Percentiles rank a stretch among this genome's conserved stretches.
phyloP scores from a whole-genome alignment of 768 basidiomycete species.

The Macrolepiota fuliginosa region DNA sequence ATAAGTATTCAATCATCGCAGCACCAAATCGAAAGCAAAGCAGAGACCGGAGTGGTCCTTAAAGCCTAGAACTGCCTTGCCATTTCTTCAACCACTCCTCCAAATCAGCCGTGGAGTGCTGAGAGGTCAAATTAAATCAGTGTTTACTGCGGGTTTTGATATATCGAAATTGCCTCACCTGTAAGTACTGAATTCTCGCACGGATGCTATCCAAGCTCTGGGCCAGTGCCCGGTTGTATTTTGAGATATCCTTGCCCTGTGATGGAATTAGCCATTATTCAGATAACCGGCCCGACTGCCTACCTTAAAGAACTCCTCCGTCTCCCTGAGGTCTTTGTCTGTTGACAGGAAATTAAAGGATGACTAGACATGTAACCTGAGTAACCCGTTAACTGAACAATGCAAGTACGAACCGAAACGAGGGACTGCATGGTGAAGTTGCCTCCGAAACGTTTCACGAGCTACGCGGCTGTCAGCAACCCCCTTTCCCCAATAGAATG shows the following conservation, averaged over 20 bases:
- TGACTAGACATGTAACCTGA: conserved; percentile 15
- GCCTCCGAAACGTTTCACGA: conserved; percentile 68
- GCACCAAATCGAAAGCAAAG: background rate
- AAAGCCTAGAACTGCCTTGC: conserved; percentile 18
- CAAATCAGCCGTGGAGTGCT: conserved; percentile 63
- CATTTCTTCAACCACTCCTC: conserved; percentile 49
- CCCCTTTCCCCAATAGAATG: background rate
- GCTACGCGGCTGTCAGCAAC: conserved; percentile 28
- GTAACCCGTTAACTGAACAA: background rate
- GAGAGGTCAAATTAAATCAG: background rate
- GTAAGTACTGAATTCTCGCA: conserved; percentile 57
- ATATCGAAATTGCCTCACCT: conserved; percentile 35
- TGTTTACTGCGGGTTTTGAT: background rate
- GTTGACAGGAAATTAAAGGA: conserved; percentile 53
- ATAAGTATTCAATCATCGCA: background rate
- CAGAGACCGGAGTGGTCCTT: background rate
- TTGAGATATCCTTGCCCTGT: conserved; percentile 66
- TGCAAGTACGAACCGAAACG: conserved; percentile 42
- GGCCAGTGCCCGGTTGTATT: conserved; percentile 59
- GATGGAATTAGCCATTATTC: conserved; percentile 20
- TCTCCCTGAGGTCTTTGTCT: conserved; percentile 59
- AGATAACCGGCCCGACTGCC: conserved; percentile 14
- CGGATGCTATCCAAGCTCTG: conserved; percentile 71
- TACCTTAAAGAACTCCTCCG: conserved; percentile 77
- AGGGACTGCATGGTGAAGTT: conserved; percentile 58